Evolutionary conservation across 139 green algal genomes (phyloP), one percentile per base, ranked within the genome.

Genomic region (Picochlorum sp.): DNA sequence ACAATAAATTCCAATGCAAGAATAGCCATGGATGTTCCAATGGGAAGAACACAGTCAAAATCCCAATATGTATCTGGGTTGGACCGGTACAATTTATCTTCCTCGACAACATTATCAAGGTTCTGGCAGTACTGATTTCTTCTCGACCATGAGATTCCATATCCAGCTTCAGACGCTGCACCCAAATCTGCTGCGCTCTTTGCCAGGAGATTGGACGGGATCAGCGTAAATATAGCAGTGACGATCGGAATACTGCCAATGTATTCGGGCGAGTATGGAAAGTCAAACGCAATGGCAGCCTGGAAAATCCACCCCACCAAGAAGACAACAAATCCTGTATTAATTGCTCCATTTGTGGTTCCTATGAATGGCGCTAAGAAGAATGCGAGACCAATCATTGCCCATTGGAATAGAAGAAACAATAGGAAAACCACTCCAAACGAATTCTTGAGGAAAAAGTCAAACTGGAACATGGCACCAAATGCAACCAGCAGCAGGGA

Each of bases 281-380:
- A 86, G 2, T 73, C 81, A 52, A 86, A 86, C 4, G 60, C 51
- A 1, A 80, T 45, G 2, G 77, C 58, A 23, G 72, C 30, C 66
- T 88, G 76, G 44, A 85, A 70, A 13, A 92, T 71, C 77, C 85
- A 92, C 10, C 86, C 89, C 60, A 95, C 50, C 57, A 97, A 82
- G 74, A 97, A 97, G 49, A 97, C 57, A 11, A 85, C 64, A 66
- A 98, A 98, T 56, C 92, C 92, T 8, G 92, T n/a, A 70, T 81
- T 87, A 30, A 95, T 84, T 2, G 90, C 83, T 14, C 57, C 45
- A 41, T 49, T 57, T 6, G 31, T 20, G 2, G 37, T 61, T 62
- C 3, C 55, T 23, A 97, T 62, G 49, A 97, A 82, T 5, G 82
- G 65, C 16, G 83, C 82, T 4, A 94, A 37, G 2, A 91, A 13